Evolutionary conservation across 2,329 filamentous ascomycete genomes (phyloP), one percentile per base, ranked within the genome.

Genomic region (Plectosphaerella sp.): DNA sequence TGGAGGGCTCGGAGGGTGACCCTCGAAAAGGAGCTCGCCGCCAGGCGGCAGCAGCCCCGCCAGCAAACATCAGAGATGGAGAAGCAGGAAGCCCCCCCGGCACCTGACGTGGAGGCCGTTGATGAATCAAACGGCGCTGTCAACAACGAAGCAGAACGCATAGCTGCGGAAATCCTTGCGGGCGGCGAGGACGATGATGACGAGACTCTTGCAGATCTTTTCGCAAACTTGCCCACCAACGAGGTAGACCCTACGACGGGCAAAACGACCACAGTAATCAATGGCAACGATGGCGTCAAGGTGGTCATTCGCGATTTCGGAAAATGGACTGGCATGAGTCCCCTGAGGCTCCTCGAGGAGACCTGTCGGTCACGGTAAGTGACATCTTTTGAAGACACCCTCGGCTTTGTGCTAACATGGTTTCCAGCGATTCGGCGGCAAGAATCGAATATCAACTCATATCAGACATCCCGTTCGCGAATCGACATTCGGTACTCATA

Each of bases 291-390:
- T 57, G 78, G 82, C 2, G 65, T 72, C 6, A 83, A 79, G 52
- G 69, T 91, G 4, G 78, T 74, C 1, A 79, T 96, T 47, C 79
- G 89, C 43, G 88, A 97, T 61, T 97, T 97, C 75, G 91, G 90
- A 2, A 91, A 90, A 66, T 86, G 84, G 75, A 81, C 82, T 14
- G 92, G 93, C 8, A 70, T 96, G 28, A 88, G 75, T 59, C 92
- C 93, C 15, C 82, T 84, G 56, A 80, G 88, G 58, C 78, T 89
- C 25, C 72, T 97, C 12, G 91, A 97, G 66, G 92, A 97, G 67
- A 83, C 89, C n/a, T 95, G 92, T 66, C 86, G 88, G 60, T 83
- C 91, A 57, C 87, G 87, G 87, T 88, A 68, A 59, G 67, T 62
- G 15, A 25, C 46, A 24, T 36, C 22, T 10, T n/a, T 12, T 22